A percentile compares a stretch with the other conserved stretches of the same genome.
phyloP scores from a whole-genome alignment of 148 eudicot genomes.

The Rhododendron williamsianum region DNA sequence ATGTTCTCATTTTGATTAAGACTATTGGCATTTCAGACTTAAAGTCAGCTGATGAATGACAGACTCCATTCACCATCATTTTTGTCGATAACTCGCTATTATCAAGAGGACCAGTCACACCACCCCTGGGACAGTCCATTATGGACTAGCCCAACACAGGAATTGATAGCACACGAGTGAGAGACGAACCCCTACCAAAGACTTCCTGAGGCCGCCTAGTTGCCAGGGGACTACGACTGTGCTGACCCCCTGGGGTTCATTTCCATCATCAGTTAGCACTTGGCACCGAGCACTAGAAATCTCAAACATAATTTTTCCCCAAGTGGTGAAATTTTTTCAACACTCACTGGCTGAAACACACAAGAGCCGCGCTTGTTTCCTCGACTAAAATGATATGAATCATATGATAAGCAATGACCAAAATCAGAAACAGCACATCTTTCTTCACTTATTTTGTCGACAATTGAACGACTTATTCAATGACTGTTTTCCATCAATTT shows the following conservation, averaged over 20 bases:
- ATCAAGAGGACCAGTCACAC: background rate
- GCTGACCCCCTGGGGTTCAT: background rate
- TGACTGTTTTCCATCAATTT: background rate
- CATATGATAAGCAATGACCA: background rate
- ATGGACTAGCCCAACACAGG: background rate
- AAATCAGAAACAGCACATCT: background rate
- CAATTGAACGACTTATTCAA: background rate
- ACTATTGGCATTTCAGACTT: background rate
- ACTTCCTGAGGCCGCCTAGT: background rate
- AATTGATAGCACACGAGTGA: background rate
- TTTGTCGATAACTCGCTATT: background rate
- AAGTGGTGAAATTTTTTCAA: background rate
- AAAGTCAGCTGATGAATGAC: background rate
- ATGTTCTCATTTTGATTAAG: background rate
- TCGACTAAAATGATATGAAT: background rate
- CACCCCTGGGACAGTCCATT: background rate
- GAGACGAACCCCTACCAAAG: background rate
- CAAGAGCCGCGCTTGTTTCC: background rate
- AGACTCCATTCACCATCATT: background rate
- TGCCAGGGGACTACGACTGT: background rate
- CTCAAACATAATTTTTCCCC: background rate
- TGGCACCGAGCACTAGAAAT: background rate
- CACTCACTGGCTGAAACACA: too few species aligned
- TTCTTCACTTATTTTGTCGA: background rate
- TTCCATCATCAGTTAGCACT: background rate